phyloP scores from a whole-genome alignment of 164 flowering plant genomes.

The Aristolochia contorta region DNA sequence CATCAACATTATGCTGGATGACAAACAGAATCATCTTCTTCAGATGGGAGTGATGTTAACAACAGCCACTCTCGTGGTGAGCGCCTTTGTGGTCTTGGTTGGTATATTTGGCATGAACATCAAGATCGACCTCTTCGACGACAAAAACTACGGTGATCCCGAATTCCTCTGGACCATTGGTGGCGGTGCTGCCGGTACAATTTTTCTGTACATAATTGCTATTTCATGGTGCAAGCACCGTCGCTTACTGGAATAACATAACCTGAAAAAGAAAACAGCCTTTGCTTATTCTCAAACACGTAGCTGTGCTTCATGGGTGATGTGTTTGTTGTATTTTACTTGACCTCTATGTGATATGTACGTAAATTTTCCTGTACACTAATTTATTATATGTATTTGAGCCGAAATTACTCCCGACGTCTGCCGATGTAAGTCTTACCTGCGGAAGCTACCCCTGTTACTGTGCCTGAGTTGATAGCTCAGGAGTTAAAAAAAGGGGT shows the following conservation, averaged over 20 bases:
- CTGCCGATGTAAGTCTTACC: neutral
- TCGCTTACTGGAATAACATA: slow-evolving; percentile 58
- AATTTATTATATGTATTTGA: neutral
- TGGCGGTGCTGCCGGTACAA: slow-evolving; percentile 40
- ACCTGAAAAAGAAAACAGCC: neutral
- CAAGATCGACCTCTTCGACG: slow-evolving; percentile 50
- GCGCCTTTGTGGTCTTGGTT: slow-evolving; percentile 73
- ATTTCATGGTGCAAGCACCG: slow-evolving; percentile 84
- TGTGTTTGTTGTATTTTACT: neutral
- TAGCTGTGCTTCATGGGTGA: neutral
- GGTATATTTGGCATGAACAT: slow-evolving; percentile 94
- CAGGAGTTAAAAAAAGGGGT: neutral
- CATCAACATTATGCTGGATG: slow-evolving; percentile 96
- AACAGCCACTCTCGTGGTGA: slow-evolving; percentile 79
- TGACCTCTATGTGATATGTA: neutral
- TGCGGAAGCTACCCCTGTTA: neutral
- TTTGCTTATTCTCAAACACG: neutral
- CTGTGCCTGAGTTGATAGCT: neutral
- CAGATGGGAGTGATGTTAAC: slow-evolving; percentile 95
- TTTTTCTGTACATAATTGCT: slow-evolving; percentile 60
- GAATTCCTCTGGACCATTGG: slow-evolving; percentile 68
- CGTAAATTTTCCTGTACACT: neutral
- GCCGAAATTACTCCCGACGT: neutral
- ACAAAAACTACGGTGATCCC: slow-evolving; percentile 23
- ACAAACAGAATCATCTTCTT: slow-evolving; percentile 91